A percentile compares a stretch with the other conserved stretches of the same genome.
Conservation (phyloP, 306 rosid species). For the Biancaea sappan region DNA sequence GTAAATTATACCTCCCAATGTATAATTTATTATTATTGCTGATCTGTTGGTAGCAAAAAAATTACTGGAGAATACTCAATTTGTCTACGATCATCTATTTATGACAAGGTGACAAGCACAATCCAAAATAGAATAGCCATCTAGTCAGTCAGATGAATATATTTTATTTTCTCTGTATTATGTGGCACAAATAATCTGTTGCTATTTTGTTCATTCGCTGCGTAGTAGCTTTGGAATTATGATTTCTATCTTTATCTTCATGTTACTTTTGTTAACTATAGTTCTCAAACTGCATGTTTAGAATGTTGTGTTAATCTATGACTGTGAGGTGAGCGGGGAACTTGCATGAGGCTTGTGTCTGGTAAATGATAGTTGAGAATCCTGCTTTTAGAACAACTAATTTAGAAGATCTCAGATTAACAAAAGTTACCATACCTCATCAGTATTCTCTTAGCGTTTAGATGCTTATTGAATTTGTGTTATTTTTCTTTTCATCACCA, state of each 20-base stretch:
- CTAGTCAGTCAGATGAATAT: neutral
- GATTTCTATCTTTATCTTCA: neutral
- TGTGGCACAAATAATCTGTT: neutral
- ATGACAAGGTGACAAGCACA: neutral
- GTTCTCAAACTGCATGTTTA: no score
- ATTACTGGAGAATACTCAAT: neutral
- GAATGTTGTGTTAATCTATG: no score
- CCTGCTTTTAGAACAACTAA: neutral
- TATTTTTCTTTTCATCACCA: neutral
- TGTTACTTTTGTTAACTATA: no score
- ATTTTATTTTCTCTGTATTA: no score
- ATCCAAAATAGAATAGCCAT: no score
- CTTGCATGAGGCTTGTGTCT: neutral
- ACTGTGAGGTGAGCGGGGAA: no score
- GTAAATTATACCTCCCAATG: no score
- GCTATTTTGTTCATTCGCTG: neutral
- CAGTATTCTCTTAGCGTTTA: neutral
- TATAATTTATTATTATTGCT: no score
- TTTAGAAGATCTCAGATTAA: neutral
- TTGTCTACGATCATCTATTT: neutral
- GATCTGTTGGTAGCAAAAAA: neutral
- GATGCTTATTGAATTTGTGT: slow-evolving; percentile 5
- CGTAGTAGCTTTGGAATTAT: neutral
- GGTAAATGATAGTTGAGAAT: neutral
- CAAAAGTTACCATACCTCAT: neutral